phyloP scores from a whole-genome alignment of 1,284 basidiomycete species.

The Rhizopogon hawkerae region DNA sequence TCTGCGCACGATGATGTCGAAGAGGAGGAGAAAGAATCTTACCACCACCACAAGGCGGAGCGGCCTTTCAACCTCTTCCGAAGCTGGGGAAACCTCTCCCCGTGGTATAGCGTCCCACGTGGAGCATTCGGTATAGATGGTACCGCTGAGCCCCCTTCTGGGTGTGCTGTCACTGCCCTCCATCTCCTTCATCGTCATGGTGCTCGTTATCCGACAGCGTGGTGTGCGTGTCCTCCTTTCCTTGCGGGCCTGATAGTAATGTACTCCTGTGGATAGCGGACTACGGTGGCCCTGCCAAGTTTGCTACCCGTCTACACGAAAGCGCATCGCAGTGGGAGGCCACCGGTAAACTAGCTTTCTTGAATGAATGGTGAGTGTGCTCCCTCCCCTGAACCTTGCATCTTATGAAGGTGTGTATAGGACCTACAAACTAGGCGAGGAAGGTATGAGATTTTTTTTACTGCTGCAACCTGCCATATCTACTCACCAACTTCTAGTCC shows the following conservation, averaged over 20 bases:
- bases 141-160: slow-evolving; percentile 57
- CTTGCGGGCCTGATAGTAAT: background rate
- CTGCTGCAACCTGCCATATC: background rate
- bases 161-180: slow-evolving; percentile 62
- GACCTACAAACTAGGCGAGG: slow-evolving; percentile 76
- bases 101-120: slow-evolving; percentile 72
- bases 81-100: slow-evolving; percentile 77
- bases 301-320: slow-evolving; percentile 51
- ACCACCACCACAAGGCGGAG: slow-evolving; percentile 14
- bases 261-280: slow-evolving; percentile 32
- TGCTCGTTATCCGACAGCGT: slow-evolving; percentile 72
- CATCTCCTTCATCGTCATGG: slow-evolving; percentile 77
- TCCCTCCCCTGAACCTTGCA: slow-evolving; percentile 4
- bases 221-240: slow-evolving; percentile 36
- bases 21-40: slow-evolving; percentile 19
- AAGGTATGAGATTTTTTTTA: slow-evolving; percentile 36
- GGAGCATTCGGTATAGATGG: slow-evolving; percentile 68
- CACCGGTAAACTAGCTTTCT: slow-evolving; percentile 55
- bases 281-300: slow-evolving; percentile 59
- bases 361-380: slow-evolving; percentile 61
- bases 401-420: slow-evolving; percentile 27
- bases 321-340: slow-evolving; percentile 52
- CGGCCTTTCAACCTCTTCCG: slow-evolving; percentile 55
- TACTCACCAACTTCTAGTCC: slow-evolving; percentile 34
- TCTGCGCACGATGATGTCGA: slow-evolving; percentile 11